phyloP scores from a whole-genome alignment of 208 protist species.

The Acanthamoeba royreba region DNA sequence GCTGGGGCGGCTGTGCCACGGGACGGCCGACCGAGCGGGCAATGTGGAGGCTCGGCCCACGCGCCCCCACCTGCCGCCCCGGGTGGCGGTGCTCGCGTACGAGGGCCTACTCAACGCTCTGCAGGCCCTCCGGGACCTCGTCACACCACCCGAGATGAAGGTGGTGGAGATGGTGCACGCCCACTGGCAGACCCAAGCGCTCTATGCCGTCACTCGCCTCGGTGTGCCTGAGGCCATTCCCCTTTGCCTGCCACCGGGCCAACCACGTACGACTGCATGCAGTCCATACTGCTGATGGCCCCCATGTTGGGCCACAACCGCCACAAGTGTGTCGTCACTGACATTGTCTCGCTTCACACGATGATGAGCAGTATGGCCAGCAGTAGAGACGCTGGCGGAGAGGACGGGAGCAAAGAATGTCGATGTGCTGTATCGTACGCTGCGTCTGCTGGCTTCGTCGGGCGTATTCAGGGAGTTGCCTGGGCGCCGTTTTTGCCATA shows the following conservation, averaged over 20 bases:
- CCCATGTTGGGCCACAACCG: too few species aligned
- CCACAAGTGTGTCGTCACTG: too few species aligned
- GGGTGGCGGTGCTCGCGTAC: neutral
- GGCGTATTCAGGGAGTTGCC: slow-evolving; percentile 28
- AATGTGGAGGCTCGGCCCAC: neutral
- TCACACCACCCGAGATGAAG: slow-evolving; percentile 29
- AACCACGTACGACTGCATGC: neutral
- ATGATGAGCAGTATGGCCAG: neutral
- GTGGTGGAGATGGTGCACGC: neutral
- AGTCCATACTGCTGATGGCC: neutral
- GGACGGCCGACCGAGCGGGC: neutral
- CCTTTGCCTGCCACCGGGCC: neutral
- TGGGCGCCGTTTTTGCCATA: slow-evolving; percentile 18
- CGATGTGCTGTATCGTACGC: neutral
- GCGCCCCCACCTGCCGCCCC: neutral
- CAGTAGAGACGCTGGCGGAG: neutral
- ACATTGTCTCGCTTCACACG: neutral
- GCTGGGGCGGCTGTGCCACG: neutral
- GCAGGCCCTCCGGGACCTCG: neutral
- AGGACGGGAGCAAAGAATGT: neutral
- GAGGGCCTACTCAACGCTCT: neutral
- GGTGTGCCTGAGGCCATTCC: slow-evolving; percentile 30
- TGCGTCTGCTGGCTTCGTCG: slow-evolving; percentile 1
- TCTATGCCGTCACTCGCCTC: neutral
- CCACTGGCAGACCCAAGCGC: neutral